These are phyloP conservation scores for Quercus cerris DNA, from an alignment of 306 rosid genomes.

Conservation along the genomic window DNA sequence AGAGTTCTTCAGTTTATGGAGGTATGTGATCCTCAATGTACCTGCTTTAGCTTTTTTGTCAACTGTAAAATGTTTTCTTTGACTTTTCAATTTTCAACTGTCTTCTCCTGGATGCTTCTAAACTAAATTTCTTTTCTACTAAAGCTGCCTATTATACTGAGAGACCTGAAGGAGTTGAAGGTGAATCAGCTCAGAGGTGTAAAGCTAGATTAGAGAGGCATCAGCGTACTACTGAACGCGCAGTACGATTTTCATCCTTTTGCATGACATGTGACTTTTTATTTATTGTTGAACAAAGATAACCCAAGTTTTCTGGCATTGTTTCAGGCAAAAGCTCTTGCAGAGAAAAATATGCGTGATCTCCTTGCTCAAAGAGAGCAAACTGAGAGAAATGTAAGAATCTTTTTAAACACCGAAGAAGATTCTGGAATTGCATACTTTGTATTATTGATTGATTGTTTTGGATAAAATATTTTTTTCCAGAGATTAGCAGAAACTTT, in stretches of 20 bases:
- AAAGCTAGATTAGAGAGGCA: slow-evolving; percentile 94
- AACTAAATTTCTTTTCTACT: slow-evolving; percentile 18
- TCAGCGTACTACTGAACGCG: slow-evolving; percentile 90
- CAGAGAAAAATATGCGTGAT: slow-evolving; percentile 84
- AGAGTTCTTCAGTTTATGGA: slow-evolving; percentile 49
- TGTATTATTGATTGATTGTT: slow-evolving; percentile 24
- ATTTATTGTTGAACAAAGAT: slow-evolving; percentile 6
- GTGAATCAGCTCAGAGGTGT: slow-evolving; percentile 93
- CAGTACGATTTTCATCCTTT: slow-evolving; percentile 53
- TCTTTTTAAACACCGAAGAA: background rate
- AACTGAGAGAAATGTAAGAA: slow-evolving; percentile 75
- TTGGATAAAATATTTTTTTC: slow-evolving; percentile 33
- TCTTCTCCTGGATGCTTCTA: slow-evolving; percentile 22
- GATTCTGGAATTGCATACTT: slow-evolving; percentile 9
- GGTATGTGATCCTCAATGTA: slow-evolving; percentile 41
- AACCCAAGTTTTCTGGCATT: slow-evolving; percentile 32
- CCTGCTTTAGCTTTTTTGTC: slow-evolving; percentile 13
- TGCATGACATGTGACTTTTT: background rate
- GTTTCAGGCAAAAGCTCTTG: slow-evolving; percentile 86
- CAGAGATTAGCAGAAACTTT: slow-evolving; percentile 94
- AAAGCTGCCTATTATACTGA: slow-evolving; percentile 52
- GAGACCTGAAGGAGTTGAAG: slow-evolving; percentile 65
- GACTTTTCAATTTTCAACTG: background rate
- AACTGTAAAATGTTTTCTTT: background rate
- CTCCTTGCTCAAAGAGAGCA: slow-evolving; percentile 85